Percentiles rank a stretch among this genome's conserved stretches.
Evolutionary conservation across 139 green algal species (phyloP).

Genomic region (Edaphochlamys debaryana): DNA sequence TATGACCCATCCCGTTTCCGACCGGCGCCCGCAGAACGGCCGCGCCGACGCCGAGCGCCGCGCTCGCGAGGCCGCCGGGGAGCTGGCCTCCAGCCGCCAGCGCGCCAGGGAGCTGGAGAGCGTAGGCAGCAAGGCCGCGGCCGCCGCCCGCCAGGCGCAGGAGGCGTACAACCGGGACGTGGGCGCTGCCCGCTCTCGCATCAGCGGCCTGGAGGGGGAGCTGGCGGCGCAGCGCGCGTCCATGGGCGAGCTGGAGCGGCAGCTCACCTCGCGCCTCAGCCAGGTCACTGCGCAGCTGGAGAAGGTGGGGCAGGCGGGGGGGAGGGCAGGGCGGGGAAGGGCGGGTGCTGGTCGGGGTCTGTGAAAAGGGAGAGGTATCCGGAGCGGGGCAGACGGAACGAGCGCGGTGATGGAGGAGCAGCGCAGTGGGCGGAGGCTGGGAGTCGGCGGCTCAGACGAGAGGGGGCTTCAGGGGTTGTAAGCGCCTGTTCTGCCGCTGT

Average conservation of each 20-base stretch:
- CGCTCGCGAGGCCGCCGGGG: neutral
- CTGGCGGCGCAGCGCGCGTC: neutral
- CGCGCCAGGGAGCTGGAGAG: slow-evolving; percentile 8
- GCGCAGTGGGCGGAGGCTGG: no score
- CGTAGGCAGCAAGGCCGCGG: neutral
- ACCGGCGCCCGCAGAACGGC: neutral
- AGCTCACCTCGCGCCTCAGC: slow-evolving; percentile 4
- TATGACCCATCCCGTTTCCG: no score
- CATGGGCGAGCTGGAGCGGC: slow-evolving; percentile 31
- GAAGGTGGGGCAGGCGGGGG: neutral
- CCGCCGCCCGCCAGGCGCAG: slow-evolving; percentile 14
- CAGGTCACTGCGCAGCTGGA: slow-evolving; percentile 6
- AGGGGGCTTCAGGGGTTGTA: no score
- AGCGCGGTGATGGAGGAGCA: no score
- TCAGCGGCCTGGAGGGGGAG: slow-evolving; percentile 36
- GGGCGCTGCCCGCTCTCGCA: slow-evolving; percentile 27
- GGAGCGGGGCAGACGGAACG: no score
- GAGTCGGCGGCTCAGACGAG: neutral
- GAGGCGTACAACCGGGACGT: slow-evolving; percentile 38
- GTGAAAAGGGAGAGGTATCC: neutral
- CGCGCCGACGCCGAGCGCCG: slow-evolving; percentile 5
- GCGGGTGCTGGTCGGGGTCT: no score
- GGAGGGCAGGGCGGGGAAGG: neutral
- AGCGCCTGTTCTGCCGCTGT: no score
- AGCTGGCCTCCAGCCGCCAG: neutral